Evolutionary conservation across 225 moss, liverwort and hornwort genomes (phyloP), one percentile per base, ranked within the genome.

Genomic region (Pseudoscleropodium purum): DNA sequence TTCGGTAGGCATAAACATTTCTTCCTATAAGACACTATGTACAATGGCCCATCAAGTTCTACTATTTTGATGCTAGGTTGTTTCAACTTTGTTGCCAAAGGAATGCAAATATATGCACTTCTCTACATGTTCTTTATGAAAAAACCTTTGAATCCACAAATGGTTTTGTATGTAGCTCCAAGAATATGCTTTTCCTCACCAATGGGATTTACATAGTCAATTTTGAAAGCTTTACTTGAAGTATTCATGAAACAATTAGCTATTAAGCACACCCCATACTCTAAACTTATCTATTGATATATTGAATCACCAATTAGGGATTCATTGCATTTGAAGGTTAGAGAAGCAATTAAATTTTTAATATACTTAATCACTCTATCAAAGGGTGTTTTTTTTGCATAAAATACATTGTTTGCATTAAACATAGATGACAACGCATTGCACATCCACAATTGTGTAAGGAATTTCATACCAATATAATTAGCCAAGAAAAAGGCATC

Each of bases 71-170:
- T 80, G 0, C 45, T 5, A 5, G 59, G 36, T 6, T 41, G 18
- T 8, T 17, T 0, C 25, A 80, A 34, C 24, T 17, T 80, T 68
- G 13, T 34, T 57, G 68, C 69, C 0, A 27, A 68, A 0, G 69
- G 26, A 45, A 87, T 3, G 1, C 10, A 27, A 18, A 34, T 10
- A 31, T 34, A 33, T 49, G 7, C 2, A 75, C 1, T 30, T 49
- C 0, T 4, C 5, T 1, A 0, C 2, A 11, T 3, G 0, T 1
- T 8, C 57, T 23, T 59, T 9, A 15, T 43, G 4, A 9, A 2
- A 13, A 59, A 3, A 10, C 30, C 45, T 45, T 74, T 6, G 9
- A 5, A 74, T 74, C 45, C 17, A 43, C 27, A 74, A 29, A 43
- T 74, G 45, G 5, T 2, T 17, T 74, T 41, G 16, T 45, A 74